Conservation (phyloP, 441 rosid genomes). For the Arabidopsis hybrid region DNA sequence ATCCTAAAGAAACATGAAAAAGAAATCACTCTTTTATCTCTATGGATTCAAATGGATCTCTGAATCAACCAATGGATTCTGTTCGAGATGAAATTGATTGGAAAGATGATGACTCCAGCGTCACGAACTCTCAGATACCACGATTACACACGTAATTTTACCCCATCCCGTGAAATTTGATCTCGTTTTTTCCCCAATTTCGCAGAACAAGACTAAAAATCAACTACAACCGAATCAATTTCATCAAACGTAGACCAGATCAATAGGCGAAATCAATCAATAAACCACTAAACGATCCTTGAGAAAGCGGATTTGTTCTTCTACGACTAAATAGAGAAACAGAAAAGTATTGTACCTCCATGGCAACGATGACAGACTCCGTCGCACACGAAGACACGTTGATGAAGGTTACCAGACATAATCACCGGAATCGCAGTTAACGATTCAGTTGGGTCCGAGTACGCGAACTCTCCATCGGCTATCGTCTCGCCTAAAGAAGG, state of each 20-base stretch:
- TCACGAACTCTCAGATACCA: no score
- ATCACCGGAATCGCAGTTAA: conserved; percentile 46
- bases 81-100: conserved; percentile 1
- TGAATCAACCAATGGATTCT: conserved; percentile 1
- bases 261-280: conserved; percentile 6
- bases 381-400: conserved; percentile 87
- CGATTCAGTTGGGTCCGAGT: conserved; percentile 45
- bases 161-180: no score
- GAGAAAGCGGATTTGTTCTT: conserved; percentile 4
- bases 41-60: no score
- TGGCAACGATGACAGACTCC: conserved; percentile 98
- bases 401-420: conserved; percentile 70
- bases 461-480: conserved; percentile 49
- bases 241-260: not conserved
- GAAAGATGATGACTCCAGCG: not conserved
- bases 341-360: conserved; percentile 55
- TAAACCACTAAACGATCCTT: not conserved
- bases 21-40: no score
- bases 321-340: not conserved
- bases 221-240: no score
- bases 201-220: not conserved
- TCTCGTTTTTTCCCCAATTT: not conserved
- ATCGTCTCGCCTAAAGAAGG: no score
- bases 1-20: no score
- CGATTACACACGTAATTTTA: no score